phyloP scores from a whole-genome alignment of 2,329 filamentous ascomycete genomes.

The Cladobotryum protrusum region DNA sequence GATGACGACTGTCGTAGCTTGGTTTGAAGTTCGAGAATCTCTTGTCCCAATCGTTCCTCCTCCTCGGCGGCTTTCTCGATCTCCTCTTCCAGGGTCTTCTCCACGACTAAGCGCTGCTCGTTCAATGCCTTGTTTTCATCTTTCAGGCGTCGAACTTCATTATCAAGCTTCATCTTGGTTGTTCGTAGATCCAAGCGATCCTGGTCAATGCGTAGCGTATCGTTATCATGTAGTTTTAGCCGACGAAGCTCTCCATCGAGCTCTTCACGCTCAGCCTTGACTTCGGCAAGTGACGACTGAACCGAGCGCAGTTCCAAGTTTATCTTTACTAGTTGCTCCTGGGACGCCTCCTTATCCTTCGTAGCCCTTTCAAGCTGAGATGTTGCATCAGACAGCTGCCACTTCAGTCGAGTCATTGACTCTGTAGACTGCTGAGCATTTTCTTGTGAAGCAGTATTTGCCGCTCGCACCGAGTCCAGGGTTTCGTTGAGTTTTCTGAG shows the following conservation, averaged over 20 bases:
- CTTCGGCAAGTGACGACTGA: slow-evolving; percentile 49
- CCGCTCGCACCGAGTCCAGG: slow-evolving; percentile 22
- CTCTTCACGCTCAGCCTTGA: slow-evolving; percentile 61
- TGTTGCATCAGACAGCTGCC: slow-evolving; percentile 53
- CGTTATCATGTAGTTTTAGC: slow-evolving; percentile 48
- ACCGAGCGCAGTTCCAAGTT: slow-evolving; percentile 56
- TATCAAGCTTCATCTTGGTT: slow-evolving; percentile 61
- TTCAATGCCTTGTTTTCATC: slow-evolving; percentile 55
- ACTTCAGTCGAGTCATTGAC: slow-evolving; percentile 46
- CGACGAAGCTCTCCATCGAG: slow-evolving; percentile 54
- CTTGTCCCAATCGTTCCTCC: slow-evolving; percentile 54
- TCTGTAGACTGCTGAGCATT: slow-evolving; percentile 31
- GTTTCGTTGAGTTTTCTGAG: slow-evolving; percentile 27
- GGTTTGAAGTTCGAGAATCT: slow-evolving; percentile 47
- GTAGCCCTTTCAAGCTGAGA: slow-evolving; percentile 49
- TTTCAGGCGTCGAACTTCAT: slow-evolving; percentile 57
- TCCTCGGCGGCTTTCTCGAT: slow-evolving; percentile 60
- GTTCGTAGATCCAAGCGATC: slow-evolving; percentile 64
- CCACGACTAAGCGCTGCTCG: slow-evolving; percentile 52
- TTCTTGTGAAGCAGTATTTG: slow-evolving; percentile 26
- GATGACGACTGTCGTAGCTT: slow-evolving; percentile 39
- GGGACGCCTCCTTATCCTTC: slow-evolving; percentile 56
- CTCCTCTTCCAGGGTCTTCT: slow-evolving; percentile 59
- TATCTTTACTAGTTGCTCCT: slow-evolving; percentile 55
- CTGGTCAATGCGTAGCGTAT: slow-evolving; percentile 57